A percentile compares a stretch with the other conserved stretches of the same genome.
phyloP scores from a whole-genome alignment of 2,329 filamentous ascomycete genomes.

The Arthrocladium fulminans region DNA sequence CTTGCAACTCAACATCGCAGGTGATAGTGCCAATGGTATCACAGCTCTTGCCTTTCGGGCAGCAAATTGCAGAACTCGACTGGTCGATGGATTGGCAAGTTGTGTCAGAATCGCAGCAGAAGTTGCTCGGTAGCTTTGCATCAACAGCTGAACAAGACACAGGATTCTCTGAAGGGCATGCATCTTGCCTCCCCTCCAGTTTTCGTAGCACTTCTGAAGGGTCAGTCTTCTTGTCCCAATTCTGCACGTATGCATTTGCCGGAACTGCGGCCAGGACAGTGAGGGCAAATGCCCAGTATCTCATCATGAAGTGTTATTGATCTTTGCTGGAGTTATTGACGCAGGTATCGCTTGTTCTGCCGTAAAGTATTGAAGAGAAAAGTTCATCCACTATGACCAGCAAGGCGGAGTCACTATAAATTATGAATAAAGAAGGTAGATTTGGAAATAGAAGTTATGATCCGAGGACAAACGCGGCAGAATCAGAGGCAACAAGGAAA shows the following conservation, averaged over 20 bases:
- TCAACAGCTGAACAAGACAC: conserved; percentile 29
- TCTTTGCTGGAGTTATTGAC: neutral
- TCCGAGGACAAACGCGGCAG: conserved; percentile 10
- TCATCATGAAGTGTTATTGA: conserved; percentile 2
- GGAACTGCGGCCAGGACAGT: neutral
- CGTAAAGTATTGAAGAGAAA: neutral
- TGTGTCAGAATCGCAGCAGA: conserved; percentile 35
- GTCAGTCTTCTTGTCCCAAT: neutral
- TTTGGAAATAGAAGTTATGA: conserved; percentile 9
- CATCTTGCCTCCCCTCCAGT: conserved; percentile 5
- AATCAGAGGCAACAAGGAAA: conserved; percentile 9
- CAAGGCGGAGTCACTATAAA: conserved; percentile 5
- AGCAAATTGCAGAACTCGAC: conserved; percentile 38
- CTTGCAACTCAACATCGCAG: conserved; percentile 36
- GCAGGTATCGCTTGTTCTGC: neutral
- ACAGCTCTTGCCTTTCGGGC: conserved; percentile 35
- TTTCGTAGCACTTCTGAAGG: conserved; percentile 3
- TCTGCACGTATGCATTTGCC: conserved; percentile 7
- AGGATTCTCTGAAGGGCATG: conserved; percentile 7
- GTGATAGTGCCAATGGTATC: conserved; percentile 34
- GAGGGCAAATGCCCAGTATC: conserved; percentile 1
- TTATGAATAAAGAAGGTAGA: conserved; percentile 9
- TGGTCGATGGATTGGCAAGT: conserved; percentile 36
- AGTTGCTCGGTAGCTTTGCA: conserved; percentile 31
- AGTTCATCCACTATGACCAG: conserved; percentile 1